phyloP scores from a whole-genome alignment of 176 grass and related monocot genomes.

The Olyra latifolia region DNA sequence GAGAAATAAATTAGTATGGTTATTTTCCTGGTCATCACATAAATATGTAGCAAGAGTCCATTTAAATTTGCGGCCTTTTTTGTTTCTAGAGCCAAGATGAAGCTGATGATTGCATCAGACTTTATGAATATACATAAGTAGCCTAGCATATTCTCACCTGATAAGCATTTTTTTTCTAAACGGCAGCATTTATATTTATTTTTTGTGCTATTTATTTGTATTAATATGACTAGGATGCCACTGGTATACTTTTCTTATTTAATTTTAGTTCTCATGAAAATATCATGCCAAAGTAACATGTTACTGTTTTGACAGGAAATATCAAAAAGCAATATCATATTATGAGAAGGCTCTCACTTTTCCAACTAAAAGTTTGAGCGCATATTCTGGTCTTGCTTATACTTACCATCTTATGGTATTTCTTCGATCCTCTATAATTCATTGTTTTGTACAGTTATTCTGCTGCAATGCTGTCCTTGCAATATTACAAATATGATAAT shows the following conservation, averaged over 20 bases:
- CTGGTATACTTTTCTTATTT: slow-evolving; percentile 11
- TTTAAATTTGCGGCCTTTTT: slow-evolving; percentile 11
- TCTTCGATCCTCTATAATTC: slow-evolving; percentile 16
- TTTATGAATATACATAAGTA: background rate
- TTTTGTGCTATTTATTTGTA: background rate
- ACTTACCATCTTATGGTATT: slow-evolving; percentile 92
- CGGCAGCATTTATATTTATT: slow-evolving; percentile 8
- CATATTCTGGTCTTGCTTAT: slow-evolving; percentile 86
- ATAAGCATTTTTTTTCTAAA: slow-evolving; percentile 18
- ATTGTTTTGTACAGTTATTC: slow-evolving; percentile 9
- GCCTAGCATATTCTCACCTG: slow-evolving; percentile 17
- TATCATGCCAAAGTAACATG: slow-evolving; percentile 1
- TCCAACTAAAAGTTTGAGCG: slow-evolving; percentile 82
- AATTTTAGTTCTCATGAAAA: slow-evolving; percentile 13
- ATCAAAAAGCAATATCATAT: slow-evolving; percentile 75
- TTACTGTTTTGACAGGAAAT: slow-evolving; percentile 68
- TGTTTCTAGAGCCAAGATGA: slow-evolving; percentile 4
- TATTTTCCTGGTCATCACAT: background rate
- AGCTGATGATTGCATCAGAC: background rate
- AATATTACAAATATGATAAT: background rate
- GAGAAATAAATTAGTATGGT: background rate
- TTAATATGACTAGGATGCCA: background rate
- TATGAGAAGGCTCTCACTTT: slow-evolving; percentile 95
- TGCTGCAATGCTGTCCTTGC: slow-evolving; percentile 12
- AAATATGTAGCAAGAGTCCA: background rate